phyloP scores from a whole-genome alignment of 257 asterid species.

The Salvia rosmarinus region DNA sequence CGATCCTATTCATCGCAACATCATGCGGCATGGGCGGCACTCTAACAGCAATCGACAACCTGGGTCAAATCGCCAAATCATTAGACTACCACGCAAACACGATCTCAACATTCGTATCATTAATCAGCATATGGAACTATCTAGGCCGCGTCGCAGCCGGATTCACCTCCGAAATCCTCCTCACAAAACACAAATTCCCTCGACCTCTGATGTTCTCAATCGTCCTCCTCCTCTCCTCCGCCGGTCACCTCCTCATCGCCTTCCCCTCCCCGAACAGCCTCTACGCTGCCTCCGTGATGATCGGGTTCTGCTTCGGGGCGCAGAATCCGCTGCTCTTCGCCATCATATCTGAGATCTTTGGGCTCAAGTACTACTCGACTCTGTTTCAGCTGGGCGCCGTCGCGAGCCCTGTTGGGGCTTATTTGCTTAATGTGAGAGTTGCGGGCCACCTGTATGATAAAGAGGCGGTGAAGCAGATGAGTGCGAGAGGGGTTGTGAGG shows the following conservation, averaged over 20 bases:
- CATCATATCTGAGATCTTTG: too few relatives aligned
- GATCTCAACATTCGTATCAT: constrained; percentile 55
- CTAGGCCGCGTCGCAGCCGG: constrained; percentile 53
- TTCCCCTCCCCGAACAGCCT: too few relatives aligned
- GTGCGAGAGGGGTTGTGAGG: constrained; percentile 31
- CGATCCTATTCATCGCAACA: constrained; percentile 44
- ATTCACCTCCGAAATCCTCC: constrained; percentile 47
- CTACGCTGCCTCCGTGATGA: constrained; percentile 47
- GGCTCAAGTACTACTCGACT: too few relatives aligned
- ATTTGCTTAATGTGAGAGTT: constrained; percentile 49
- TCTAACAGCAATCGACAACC: constrained; percentile 53
- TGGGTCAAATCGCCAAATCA: constrained; percentile 51
- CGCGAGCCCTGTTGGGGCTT: constrained; percentile 58
- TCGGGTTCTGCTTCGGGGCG: constrained; percentile 60
- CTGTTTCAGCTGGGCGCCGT: too few relatives aligned
- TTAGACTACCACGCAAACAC: constrained; percentile 45
- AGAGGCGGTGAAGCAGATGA: constrained; percentile 47
- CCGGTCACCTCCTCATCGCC: constrained; percentile 58
- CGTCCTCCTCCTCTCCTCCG: constrained; percentile 43
- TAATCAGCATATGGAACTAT: too few relatives aligned
- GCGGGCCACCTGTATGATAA: constrained; percentile 47
- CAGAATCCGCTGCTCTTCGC: too few relatives aligned
- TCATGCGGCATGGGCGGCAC: too few relatives aligned
- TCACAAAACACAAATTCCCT: constrained; percentile 54
- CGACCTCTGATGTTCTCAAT: constrained; percentile 50